Evolutionary conservation across 2,329 filamentous ascomycete species (phyloP).

Genomic region (Bipolaris gigantea): DNA sequence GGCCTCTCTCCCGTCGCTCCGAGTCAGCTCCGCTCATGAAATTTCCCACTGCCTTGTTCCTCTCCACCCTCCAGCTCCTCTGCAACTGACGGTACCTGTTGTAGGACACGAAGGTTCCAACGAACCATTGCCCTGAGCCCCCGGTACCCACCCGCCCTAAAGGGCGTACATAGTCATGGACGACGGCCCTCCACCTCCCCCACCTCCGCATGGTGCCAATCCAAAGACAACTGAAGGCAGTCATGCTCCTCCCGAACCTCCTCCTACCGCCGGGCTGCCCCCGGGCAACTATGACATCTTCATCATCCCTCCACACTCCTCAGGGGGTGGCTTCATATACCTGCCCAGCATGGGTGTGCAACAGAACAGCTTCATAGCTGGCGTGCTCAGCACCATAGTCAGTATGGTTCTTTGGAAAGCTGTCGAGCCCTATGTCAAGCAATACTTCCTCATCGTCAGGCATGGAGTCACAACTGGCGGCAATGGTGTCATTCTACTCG

Average conservation of each 20-base stretch:
- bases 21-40: conserved; percentile 30
- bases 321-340: conserved; percentile 88
- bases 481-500: conserved; percentile 70
- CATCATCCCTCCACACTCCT: conserved; percentile 88
- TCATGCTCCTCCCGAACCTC: conserved; percentile 24
- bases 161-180: conserved; percentile 40
- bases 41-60: conserved; percentile 24
- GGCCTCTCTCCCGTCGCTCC: conserved; percentile 14
- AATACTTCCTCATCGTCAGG: conserved; percentile 72
- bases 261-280: conserved; percentile 63
- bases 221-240: conserved; percentile 60
- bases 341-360: conserved; percentile 86
- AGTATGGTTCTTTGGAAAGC: conserved; percentile 72
- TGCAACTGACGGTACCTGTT: conserved; percentile 4
- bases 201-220: conserved; percentile 80
- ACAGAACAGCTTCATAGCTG: conserved; percentile 87
- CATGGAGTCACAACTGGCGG: conserved; percentile 60
- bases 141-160: conserved; percentile 23
- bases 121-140: conserved; percentile 16
- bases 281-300: conserved; percentile 96
- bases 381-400: conserved; percentile 75
- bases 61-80: conserved; percentile 12
- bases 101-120: conserved; percentile 1
- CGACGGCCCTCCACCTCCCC: conserved; percentile 67
- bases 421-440: conserved; percentile 71